Evolutionary conservation across 768 basidiomycete species (phyloP).

Genomic region (Lactarius hatsudake): DNA sequence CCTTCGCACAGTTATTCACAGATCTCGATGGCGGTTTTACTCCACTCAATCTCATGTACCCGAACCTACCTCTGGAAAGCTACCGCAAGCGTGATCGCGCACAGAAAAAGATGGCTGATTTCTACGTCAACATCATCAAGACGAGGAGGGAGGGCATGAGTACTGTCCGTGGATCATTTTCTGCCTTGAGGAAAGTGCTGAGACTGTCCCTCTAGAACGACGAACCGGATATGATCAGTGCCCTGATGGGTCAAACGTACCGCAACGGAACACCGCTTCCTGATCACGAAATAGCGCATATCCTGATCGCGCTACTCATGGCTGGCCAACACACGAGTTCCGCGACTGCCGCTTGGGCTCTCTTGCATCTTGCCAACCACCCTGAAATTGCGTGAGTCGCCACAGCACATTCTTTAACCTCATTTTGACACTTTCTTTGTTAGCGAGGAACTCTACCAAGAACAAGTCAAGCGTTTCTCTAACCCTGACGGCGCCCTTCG

Average conservation of each 20-base stretch:
- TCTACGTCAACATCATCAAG: slow-evolving; percentile 84
- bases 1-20: slow-evolving; percentile 79
- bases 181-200: slow-evolving; percentile 5
- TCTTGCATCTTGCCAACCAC: slow-evolving; percentile 81
- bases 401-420: not conserved
- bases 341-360: slow-evolving; percentile 84
- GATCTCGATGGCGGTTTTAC: slow-evolving; percentile 97
- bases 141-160: slow-evolving; percentile 56
- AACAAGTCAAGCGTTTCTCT: slow-evolving; percentile 81
- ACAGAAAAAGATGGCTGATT: slow-evolving; percentile 89
- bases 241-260: slow-evolving; percentile 81
- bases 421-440: slow-evolving; percentile 8
- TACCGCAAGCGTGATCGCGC: slow-evolving; percentile 88
- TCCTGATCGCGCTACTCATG: slow-evolving; percentile 99
- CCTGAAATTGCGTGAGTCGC: slow-evolving; percentile 67
- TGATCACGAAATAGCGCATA: slow-evolving; percentile 94
- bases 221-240: slow-evolving; percentile 89
- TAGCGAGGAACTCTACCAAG: slow-evolving; percentile 82
- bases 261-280: slow-evolving; percentile 71
- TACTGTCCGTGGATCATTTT: slow-evolving; percentile 36
- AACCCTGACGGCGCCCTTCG: slow-evolving; percentile 78
- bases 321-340: slow-evolving; percentile 99
- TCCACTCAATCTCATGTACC: slow-evolving; percentile 93
- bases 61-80: slow-evolving; percentile 85
- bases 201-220: slow-evolving; percentile 41